Conservation (phyloP, 768 basidiomycete genomes). For the Termitomyces sp. region DNA sequence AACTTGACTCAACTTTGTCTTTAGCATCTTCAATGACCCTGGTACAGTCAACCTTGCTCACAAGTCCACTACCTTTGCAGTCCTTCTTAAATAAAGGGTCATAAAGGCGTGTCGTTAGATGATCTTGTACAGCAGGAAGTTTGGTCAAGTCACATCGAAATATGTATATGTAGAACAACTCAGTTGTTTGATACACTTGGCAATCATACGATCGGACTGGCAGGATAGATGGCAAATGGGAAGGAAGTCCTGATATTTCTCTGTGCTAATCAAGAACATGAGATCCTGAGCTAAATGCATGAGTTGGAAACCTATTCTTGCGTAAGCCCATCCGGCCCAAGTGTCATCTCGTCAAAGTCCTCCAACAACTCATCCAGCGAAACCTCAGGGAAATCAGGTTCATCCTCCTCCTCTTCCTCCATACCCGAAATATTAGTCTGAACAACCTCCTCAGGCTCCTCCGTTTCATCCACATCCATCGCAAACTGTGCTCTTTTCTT, state of each 20-base stretch:
- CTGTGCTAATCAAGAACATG: background rate
- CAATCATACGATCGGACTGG: too few relatives aligned
- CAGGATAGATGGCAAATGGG: too few relatives aligned
- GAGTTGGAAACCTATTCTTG: background rate
- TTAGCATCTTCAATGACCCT: too few relatives aligned
- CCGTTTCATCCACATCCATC: constrained; percentile 65
- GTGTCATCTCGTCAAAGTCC: constrained; percentile 87
- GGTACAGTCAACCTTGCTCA: too few relatives aligned
- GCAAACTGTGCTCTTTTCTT: constrained; percentile 40
- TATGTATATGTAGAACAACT: background rate
- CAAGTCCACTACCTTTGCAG: background rate
- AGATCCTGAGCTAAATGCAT: background rate
- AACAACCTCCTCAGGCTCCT: constrained; percentile 20
- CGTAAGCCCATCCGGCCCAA: constrained; percentile 36
- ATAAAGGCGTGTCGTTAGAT: background rate
- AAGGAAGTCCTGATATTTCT: background rate
- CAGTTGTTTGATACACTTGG: background rate
- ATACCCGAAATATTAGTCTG: constrained; percentile 15
- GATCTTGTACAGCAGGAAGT: background rate
- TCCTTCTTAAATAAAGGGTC: background rate
- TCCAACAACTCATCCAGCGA: constrained; percentile 82
- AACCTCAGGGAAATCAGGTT: constrained; percentile 86
- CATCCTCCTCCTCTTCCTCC: constrained; percentile 56
- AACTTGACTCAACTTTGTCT: too few relatives aligned
- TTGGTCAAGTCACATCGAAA: background rate